Conservation (phyloP, 345 rosid genomes). For the Nasturtium officinale region DNA sequence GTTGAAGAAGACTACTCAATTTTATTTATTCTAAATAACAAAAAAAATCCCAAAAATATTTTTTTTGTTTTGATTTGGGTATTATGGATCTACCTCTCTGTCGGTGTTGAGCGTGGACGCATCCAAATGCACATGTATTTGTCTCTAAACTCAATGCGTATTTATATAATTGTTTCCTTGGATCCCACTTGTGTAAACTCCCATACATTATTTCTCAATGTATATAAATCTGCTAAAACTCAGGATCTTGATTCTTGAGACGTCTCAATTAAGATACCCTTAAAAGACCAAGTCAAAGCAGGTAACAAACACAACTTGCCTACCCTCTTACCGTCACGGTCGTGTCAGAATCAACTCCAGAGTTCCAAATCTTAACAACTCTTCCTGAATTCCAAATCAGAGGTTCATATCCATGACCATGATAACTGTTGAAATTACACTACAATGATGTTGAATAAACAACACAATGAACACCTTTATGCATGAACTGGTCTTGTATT, state of each 20-base stretch:
- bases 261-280: neutral
- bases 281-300: neutral
- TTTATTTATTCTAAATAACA: neutral
- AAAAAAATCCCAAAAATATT: neutral
- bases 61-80: neutral
- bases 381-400: neutral
- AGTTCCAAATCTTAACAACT: conserved; percentile 3
- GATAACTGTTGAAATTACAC: neutral
- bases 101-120: conserved; percentile 41
- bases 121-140: conserved; percentile 35
- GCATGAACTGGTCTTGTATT: neutral
- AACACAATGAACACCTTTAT: conserved; percentile 1
- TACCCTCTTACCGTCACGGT: neutral
- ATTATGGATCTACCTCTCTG: conserved; percentile 30
- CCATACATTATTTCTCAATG: conserved; percentile 18
- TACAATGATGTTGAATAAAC: neutral
- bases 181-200: conserved; percentile 13
- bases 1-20: conserved; percentile 22
- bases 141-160: conserved; percentile 19
- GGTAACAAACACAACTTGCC: conserved; percentile 23
- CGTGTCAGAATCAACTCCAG: conserved; percentile 23
- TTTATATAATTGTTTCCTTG: neutral
- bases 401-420: neutral
- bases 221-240: conserved; percentile 14
- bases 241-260: conserved; percentile 13